Conservation (phyloP, 768 basidiomycete species). For the Rubroboletus satanas region DNA sequence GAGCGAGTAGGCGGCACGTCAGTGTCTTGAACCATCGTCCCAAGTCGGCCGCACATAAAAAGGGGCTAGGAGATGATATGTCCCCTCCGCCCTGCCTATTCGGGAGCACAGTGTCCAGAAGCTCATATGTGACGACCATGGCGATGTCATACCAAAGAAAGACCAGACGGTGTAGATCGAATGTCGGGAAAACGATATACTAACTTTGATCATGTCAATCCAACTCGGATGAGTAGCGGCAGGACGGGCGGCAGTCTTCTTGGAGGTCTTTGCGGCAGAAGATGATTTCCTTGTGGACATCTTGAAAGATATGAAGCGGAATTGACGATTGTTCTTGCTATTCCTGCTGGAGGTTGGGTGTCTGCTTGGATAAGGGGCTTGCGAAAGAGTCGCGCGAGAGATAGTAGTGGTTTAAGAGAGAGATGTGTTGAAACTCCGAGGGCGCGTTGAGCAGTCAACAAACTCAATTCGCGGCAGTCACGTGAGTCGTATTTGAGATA, state of each 20-base stretch:
- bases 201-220: constrained; percentile 82
- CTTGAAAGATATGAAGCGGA: constrained; percentile 16
- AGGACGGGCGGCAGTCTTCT: constrained; percentile 33
- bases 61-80: constrained; percentile 12
- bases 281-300: constrained; percentile 45
- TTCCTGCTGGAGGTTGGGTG: constrained; percentile 13
- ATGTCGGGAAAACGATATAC: constrained; percentile 19
- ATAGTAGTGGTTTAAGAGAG: constrained; percentile 48
- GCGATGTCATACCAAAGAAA: constrained; percentile 3
- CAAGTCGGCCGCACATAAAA: constrained; percentile 12
- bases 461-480: constrained; percentile 38
- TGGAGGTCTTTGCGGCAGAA: constrained; percentile 41
- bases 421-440: constrained; percentile 40
- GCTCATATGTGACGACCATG: constrained; percentile 7
- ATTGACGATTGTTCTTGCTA: constrained; percentile 16
- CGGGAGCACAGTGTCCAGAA: constrained; percentile 10
- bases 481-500: constrained; percentile 36
- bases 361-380: constrained; percentile 12
- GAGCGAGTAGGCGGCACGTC: constrained; percentile 1
- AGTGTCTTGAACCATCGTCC: constrained; percentile 3
- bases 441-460: constrained; percentile 39
- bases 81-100: constrained; percentile 43
- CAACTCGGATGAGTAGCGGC: constrained; percentile 44
- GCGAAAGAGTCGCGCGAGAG: constrained; percentile 29
- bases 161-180: constrained; percentile 12